Base-by-base conservation (phyloP, 139 green algal genomes). In the Chlamydomonas sp. region DNA sequence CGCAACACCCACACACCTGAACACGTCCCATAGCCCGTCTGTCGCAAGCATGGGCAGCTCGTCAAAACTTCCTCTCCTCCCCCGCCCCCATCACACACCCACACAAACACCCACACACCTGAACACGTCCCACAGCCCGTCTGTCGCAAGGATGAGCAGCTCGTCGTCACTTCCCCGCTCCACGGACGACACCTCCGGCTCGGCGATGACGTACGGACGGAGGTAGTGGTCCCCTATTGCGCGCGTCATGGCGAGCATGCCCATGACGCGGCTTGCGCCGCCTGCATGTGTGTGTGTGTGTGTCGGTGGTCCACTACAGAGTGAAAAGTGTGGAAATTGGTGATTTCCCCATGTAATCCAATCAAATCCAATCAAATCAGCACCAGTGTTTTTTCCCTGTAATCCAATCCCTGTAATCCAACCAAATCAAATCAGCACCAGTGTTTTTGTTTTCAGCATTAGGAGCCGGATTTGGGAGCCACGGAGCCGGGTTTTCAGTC, bases 221-320 rank as follows among this genome's bases (percentile, higher is more conserved):
- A 88, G 66, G 47, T 73, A 83, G 62, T 81, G 77, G 67, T 89
- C 83, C 1, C 86, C 86, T 20, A 92, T 88, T 1, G 86, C 84
- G 0, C 86, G 69, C 4, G 74, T 82, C 84, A 92, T 88, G n/a
- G 85, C 85, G 29, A 92, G 79, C 59, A 88, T 75, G 35, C 86
- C 86, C 77, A 89, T 87, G 5, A 92, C 83, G 6, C 86, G 71
- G 34, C 71, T 38, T 34, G 74, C 70, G 28, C 83, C 85, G n/a
- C 82, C 82, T 54, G 31, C 57, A 20, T 58, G 16, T 39, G 59
- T 67, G 59, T 43, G 59, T 39, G 26, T 67, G 60, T 39, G 60
- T 39, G 30, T 67, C 16, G 13, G 54, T 63, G 13, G 43, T 13
- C 43, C 43, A 54, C 13, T 20, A 13, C 43, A 54, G n/a, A n/a